phyloP scores from a whole-genome alignment of 352 stramenopile genomes.

The Pythium aquatile region DNA sequence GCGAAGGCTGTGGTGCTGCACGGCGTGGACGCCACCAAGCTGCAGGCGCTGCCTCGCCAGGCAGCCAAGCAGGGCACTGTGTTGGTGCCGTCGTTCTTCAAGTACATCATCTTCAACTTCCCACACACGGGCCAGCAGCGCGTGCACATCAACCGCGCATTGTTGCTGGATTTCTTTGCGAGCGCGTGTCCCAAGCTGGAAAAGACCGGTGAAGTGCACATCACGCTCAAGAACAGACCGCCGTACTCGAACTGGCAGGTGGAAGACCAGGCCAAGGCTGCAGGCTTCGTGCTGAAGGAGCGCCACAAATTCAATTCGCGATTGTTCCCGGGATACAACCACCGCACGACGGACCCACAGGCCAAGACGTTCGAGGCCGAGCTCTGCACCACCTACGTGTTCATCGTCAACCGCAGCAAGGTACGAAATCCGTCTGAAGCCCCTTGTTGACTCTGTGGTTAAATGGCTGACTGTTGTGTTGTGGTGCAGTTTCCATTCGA shows the following conservation, averaged over 20 bases:
- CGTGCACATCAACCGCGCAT: slow-evolving; percentile 82
- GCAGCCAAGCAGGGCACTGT: background rate
- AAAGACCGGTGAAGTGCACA: slow-evolving; percentile 64
- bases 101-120: slow-evolving; percentile 90
- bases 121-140: slow-evolving; percentile 86
- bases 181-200: slow-evolving; percentile 64
- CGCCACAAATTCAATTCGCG: slow-evolving; percentile 67
- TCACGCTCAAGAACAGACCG: slow-evolving; percentile 83
- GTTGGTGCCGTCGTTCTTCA: slow-evolving; percentile 54
- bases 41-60: slow-evolving; percentile 47
- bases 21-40: slow-evolving; percentile 80
- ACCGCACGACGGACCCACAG: slow-evolving; percentile 84
- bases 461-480: background rate
- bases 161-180: slow-evolving; percentile 85
- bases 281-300: slow-evolving; percentile 78
- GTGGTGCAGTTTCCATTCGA: slow-evolving; percentile 20
- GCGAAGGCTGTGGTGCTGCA: slow-evolving; percentile 53
- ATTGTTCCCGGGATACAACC: slow-evolving; percentile 81
- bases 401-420: slow-evolving; percentile 80
- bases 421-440: slow-evolving; percentile 27
- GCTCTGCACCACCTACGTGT: slow-evolving; percentile 83
- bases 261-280: slow-evolving; percentile 73
- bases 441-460: no score
- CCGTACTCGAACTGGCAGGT: slow-evolving; percentile 89
- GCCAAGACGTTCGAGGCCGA: slow-evolving; percentile 85